Conservation (phyloP, 345 rosid species). For the Eucalyptus rudis region DNA sequence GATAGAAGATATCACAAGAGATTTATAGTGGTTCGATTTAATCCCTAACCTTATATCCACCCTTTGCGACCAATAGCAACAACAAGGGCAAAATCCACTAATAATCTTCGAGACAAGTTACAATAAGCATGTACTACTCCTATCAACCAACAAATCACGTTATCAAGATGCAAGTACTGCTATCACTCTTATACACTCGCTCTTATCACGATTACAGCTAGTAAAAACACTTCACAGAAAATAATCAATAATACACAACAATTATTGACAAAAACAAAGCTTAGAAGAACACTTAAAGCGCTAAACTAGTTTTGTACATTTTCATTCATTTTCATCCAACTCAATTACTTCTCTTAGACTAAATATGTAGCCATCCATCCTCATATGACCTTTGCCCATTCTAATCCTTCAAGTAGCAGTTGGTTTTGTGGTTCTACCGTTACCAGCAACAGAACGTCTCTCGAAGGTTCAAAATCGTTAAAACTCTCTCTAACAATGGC, state of each 20-base stretch:
- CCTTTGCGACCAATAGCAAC: not conserved
- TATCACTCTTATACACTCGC: not conserved
- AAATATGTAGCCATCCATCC: not conserved
- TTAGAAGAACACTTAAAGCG: not conserved
- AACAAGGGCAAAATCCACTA: not conserved
- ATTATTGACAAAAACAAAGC: not conserved
- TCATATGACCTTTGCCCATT: not conserved
- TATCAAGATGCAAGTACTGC: not conserved
- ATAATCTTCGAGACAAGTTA: not conserved
- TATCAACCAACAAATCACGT: not conserved
- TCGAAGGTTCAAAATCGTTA: too few species aligned
- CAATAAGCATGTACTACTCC: not conserved
- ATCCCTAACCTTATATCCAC: not conserved
- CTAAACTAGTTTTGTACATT: not conserved
- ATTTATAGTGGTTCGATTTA: too few species aligned
- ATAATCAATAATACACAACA: not conserved
- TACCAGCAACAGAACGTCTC: not conserved
- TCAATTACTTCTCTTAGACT: not conserved
- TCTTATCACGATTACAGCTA: not conserved
- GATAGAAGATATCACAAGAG: not conserved
- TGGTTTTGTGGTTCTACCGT: not conserved
- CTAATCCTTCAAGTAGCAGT: not conserved
- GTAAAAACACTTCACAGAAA: not conserved
- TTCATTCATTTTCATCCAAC: not conserved
- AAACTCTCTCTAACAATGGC: too few species aligned